A percentile compares a stretch with the other conserved stretches of the same genome.
These are phyloP conservation scores for Angophora floribunda DNA, from an alignment of 345 rosid species.

Conservation along the genomic window DNA sequence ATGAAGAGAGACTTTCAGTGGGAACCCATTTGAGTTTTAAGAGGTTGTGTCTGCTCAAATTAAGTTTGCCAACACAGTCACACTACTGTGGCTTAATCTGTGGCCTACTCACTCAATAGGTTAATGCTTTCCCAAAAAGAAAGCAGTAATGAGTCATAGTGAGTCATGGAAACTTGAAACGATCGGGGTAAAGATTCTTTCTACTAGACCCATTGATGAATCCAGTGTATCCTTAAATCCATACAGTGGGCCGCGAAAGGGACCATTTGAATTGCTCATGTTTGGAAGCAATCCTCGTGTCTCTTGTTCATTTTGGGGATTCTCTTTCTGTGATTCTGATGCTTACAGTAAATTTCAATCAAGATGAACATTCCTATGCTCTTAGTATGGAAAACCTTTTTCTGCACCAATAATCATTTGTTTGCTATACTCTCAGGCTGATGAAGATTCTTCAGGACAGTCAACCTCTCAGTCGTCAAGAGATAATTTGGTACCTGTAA, in stretches of 20 bases:
- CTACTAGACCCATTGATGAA: not conserved
- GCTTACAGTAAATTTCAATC: not conserved
- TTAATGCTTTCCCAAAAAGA: not conserved
- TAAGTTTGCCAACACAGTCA: not conserved
- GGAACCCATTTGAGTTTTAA: not conserved
- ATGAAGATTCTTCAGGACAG: slow-evolving; percentile 40
- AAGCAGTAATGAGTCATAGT: not conserved
- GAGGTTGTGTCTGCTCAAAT: not conserved
- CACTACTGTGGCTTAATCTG: not conserved
- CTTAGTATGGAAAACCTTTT: not conserved
- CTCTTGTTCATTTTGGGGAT: not conserved
- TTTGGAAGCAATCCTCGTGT: not conserved
- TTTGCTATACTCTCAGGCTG: slow-evolving; percentile 28
- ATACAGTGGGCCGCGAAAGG: not conserved
- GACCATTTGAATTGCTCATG: not conserved
- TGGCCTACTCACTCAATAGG: not conserved
- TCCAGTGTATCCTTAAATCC: not conserved
- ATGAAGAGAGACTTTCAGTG: not conserved
- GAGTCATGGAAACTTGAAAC: not conserved
- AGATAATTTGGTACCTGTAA: slow-evolving; percentile 15
- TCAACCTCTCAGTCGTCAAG: slow-evolving; percentile 35
- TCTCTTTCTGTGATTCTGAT: not conserved
- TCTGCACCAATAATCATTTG: not conserved
- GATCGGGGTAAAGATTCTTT: not conserved
- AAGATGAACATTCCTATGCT: not conserved